A percentile compares a stretch with the other conserved stretches of the same genome.
phyloP scores from a whole-genome alignment of 495 filamentous ascomycete species.

The Mytilinidion resinicola region DNA sequence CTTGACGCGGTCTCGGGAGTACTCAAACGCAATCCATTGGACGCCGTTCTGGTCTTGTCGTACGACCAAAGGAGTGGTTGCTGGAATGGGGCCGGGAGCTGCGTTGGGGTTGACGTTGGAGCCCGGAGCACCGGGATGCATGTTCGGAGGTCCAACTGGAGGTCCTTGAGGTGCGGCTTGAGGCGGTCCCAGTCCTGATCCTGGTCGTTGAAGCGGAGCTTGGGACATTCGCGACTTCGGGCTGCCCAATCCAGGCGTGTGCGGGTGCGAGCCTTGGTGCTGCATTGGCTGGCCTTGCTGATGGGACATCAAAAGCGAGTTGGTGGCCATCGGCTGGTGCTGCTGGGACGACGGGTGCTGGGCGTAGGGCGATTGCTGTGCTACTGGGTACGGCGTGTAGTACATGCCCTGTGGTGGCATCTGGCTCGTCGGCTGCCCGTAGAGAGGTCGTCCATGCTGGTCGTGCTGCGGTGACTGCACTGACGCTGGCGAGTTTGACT shows the following conservation, averaged over 20 bases:
- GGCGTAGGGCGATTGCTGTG: conserved; percentile 72
- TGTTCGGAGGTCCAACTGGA: conserved; percentile 48
- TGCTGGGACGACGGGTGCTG: conserved; percentile 63
- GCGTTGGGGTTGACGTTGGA: conserved; percentile 69
- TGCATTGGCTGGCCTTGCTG: conserved; percentile 53
- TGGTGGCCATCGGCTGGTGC: conserved; percentile 56
- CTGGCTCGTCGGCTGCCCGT: conserved; percentile 72
- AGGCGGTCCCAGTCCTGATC: conserved; percentile 47
- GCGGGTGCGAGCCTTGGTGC: conserved; percentile 54
- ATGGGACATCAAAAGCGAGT: conserved; percentile 63
- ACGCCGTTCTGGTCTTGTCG: conserved; percentile 94
- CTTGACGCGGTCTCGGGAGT: conserved; percentile 94
- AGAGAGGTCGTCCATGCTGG: conserved; percentile 73
- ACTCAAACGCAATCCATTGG: conserved; percentile 98
- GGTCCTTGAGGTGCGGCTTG: conserved; percentile 42
- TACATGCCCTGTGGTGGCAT: conserved; percentile 60
- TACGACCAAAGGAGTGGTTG: conserved; percentile 90
- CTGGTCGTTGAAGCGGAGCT: conserved; percentile 51
- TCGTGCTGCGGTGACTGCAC: conserved; percentile 91
- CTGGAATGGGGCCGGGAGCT: conserved; percentile 97
- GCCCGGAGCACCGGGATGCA: conserved; percentile 38
- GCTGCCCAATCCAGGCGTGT: conserved; percentile 46
- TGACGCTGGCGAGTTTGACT: conserved; percentile 94
- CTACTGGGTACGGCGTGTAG: conserved; percentile 69
- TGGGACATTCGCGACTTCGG: conserved; percentile 57